phyloP scores from a whole-genome alignment of 768 basidiomycete genomes.

The Amanita jacksonii region DNA sequence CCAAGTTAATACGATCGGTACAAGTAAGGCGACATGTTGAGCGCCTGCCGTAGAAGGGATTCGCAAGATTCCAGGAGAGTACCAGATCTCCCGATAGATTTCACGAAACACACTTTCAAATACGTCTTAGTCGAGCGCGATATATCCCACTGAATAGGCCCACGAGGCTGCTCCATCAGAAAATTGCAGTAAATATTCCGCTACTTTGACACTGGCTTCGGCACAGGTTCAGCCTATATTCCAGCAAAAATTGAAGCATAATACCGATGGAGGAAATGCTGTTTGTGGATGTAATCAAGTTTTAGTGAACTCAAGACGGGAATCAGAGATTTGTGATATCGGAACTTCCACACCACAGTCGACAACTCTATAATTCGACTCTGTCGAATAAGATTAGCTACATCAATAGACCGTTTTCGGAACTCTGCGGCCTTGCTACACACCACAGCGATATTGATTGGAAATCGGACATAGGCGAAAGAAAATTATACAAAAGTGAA shows the following conservation, averaged over 20 bases:
- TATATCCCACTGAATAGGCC: slow-evolving; percentile 18
- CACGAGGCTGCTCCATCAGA: slow-evolving; percentile 15
- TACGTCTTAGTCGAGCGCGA: slow-evolving; percentile 22
- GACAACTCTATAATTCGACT: background rate
- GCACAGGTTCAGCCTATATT: too few relatives aligned
- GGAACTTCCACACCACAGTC: background rate
- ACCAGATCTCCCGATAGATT: slow-evolving; percentile 3
- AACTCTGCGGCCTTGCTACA: background rate
- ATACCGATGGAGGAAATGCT: too few relatives aligned
- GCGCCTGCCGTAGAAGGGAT: slow-evolving; percentile 1
- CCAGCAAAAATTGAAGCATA: too few relatives aligned
- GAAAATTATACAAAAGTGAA: background rate
- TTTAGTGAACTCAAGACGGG: background rate
- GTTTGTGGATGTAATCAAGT: too few relatives aligned
- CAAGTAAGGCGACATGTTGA: slow-evolving; percentile 2
- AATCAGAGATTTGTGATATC: slow-evolving; percentile 1
- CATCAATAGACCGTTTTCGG: background rate
- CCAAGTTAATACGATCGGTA: slow-evolving; percentile 18
- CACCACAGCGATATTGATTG: background rate
- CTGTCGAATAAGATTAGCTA: slow-evolving; percentile 2
- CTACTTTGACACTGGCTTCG: too few relatives aligned
- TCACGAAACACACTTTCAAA: slow-evolving; percentile 1
- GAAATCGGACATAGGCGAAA: slow-evolving; percentile 1
- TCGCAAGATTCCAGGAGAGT: slow-evolving; percentile 4
- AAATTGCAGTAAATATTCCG: too few relatives aligned